phyloP scores from a whole-genome alignment of 352 stramenopile species.

The Pythium vanterpoolii region DNA sequence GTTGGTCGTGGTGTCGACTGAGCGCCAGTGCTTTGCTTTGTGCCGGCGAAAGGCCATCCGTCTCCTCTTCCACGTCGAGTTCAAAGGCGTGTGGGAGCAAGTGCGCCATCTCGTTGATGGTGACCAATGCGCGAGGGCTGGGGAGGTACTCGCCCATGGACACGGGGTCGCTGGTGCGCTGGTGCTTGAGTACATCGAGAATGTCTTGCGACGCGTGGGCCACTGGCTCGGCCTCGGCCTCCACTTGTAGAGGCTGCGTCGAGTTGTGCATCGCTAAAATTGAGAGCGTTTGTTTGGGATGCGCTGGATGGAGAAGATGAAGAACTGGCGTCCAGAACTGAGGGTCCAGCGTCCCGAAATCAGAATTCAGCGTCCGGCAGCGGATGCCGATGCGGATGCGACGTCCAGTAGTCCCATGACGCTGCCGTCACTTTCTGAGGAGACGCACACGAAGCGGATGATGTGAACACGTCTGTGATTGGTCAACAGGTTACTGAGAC shows the following conservation, averaged over 20 bases:
- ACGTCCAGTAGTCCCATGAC: no score
- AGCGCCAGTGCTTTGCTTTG: constrained; percentile 15
- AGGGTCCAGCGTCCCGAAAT: no score
- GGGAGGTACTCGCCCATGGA: constrained; percentile 83
- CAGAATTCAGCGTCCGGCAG: not conserved
- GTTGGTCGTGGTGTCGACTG: constrained; percentile 17
- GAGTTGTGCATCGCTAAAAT: not conserved
- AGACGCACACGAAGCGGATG: constrained; percentile 15
- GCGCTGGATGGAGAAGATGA: not conserved
- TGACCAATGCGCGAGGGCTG: constrained; percentile 32
- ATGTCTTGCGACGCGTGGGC: constrained; percentile 42
- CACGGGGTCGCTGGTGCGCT: constrained; percentile 59
- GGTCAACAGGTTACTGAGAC: not conserved
- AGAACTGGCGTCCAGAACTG: not conserved
- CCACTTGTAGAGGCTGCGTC: no score
- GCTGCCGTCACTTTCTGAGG: not conserved
- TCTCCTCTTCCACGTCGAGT: constrained; percentile 5
- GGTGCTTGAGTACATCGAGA: constrained; percentile 52
- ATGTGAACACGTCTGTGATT: constrained; percentile 11
- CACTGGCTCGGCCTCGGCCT: constrained; percentile 5
- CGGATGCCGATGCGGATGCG: not conserved
- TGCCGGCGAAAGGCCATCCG: constrained; percentile 14
- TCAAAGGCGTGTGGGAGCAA: constrained; percentile 23
- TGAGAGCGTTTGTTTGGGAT: no score
- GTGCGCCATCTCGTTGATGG: constrained; percentile 27